Evolutionary conservation across 768 basidiomycete species (phyloP).

Genomic region (Agrocybe praecox): DNA sequence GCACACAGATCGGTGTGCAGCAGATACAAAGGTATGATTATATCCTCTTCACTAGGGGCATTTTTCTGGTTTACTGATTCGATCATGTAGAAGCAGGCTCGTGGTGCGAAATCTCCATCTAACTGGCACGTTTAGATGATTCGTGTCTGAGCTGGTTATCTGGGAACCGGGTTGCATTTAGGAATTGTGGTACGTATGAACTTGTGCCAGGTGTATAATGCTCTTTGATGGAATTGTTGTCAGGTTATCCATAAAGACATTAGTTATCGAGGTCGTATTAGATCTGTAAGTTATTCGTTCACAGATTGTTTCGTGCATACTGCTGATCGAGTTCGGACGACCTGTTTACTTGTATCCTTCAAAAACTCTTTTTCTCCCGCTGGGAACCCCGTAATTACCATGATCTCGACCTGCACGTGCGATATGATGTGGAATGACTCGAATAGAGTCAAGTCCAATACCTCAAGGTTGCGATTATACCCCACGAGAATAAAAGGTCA

Average conservation of each 20-base stretch:
- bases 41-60: not conserved
- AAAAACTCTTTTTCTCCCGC: not conserved
- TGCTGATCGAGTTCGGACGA: not conserved
- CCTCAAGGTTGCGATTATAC: conserved; percentile 5
- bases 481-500: conserved; percentile 4
- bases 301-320: not conserved
- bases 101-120: conserved; percentile 8
- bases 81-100: conserved; percentile 8
- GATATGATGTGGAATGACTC: conserved; percentile 3
- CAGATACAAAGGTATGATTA: conserved; percentile 1
- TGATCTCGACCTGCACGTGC: not conserved
- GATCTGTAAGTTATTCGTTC: no score
- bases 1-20: conserved; percentile 8
- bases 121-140: not conserved
- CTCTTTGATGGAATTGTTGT: no score
- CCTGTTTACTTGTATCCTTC: not conserved
- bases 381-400: not conserved
- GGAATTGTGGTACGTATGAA: not conserved
- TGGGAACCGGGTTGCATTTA: not conserved
- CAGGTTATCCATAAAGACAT: no score
- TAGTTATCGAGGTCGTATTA: no score
- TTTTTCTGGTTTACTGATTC: not conserved
- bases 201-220: no score
- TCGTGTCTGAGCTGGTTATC: not conserved
- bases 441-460: not conserved